These are phyloP conservation scores for Fusarium cicatricum DNA, from an alignment of 2,329 filamentous ascomycete species.

Conservation along the genomic window DNA sequence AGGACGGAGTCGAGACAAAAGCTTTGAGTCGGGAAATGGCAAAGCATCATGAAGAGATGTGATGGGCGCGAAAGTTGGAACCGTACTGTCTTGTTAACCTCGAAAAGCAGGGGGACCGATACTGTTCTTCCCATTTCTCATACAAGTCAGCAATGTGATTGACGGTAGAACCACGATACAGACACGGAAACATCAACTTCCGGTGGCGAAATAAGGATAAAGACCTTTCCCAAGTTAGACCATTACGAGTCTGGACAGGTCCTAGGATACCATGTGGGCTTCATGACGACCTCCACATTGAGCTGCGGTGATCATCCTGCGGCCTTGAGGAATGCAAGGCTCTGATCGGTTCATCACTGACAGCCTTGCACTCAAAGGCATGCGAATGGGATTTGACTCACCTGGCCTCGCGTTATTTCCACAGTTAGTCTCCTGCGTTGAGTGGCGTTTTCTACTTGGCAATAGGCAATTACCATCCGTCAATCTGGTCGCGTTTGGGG, in stretches of 20 bases:
- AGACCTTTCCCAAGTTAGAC: conserved; percentile 14
- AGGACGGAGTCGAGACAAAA: neutral
- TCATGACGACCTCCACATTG: neutral
- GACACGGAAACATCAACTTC: neutral
- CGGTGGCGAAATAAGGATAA: conserved; percentile 1
- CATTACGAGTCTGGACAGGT: conserved; percentile 1
- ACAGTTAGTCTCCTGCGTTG: conserved; percentile 18
- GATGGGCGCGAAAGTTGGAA: neutral
- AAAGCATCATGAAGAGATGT: neutral
- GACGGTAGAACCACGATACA: no score
- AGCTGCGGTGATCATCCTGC: conserved; percentile 13
- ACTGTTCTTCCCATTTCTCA: neutral
- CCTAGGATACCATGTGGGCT: neutral
- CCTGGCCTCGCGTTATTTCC: neutral
- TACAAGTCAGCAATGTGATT: neutral
- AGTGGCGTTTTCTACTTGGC: conserved; percentile 33
- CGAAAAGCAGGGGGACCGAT: no score
- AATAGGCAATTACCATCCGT: conserved; percentile 26
- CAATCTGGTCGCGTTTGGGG: conserved; percentile 38
- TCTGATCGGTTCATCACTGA: conserved; percentile 1
- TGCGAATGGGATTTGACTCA: conserved; percentile 1
- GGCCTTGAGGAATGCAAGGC: conserved; percentile 9
- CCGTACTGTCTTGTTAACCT: no score
- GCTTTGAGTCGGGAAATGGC: neutral
- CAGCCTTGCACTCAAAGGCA: conserved; percentile 1